Percentiles rank a stretch among this genome's conserved stretches.
Conservation (phyloP, 1,139 yeast species). For the Geotrichum carabidarum region DNA sequence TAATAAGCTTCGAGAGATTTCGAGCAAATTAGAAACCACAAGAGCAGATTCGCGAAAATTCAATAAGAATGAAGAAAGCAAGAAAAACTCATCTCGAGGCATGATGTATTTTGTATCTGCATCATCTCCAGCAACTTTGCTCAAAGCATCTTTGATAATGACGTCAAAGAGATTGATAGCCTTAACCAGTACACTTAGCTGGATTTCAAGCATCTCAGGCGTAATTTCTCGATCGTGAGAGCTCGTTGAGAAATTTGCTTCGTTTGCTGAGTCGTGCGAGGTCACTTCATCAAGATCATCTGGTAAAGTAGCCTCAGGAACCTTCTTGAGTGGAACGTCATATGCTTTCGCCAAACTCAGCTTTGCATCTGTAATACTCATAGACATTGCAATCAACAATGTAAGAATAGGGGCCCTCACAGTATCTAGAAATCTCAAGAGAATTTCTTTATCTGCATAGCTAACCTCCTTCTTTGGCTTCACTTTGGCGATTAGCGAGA, state of each 20-base stretch:
- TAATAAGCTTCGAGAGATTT: conserved; percentile 35
- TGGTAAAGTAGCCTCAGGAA: conserved; percentile 3
- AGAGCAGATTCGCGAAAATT: conserved; percentile 43
- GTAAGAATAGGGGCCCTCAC: conserved; percentile 36
- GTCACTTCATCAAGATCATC: conserved; percentile 5
- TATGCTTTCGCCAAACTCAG: conserved; percentile 39
- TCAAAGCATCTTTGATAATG: conserved; percentile 25
- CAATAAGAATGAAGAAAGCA: conserved; percentile 46
- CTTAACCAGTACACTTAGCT: conserved; percentile 30
- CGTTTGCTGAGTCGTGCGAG: background rate
- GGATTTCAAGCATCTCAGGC: conserved; percentile 31
- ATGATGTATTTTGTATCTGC: conserved; percentile 29
- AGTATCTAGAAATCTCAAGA: conserved; percentile 35
- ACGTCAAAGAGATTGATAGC: conserved; percentile 38
- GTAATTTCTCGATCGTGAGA: conserved; percentile 32
- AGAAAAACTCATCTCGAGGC: conserved; percentile 48
- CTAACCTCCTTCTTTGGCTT: conserved; percentile 36
- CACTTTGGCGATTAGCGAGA: conserved; percentile 18
- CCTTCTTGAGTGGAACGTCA: conserved; percentile 37
- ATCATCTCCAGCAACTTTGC: conserved; percentile 18
- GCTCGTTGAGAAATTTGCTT: conserved; percentile 23
- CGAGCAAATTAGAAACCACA: conserved; percentile 35
- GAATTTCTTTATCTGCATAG: conserved; percentile 37
- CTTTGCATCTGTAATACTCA: conserved; percentile 36
- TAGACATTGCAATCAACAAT: conserved; percentile 36